These are phyloP conservation scores for Melastoma malabathricum DNA, from an alignment of 345 rosid genomes.

Conservation along the genomic window DNA sequence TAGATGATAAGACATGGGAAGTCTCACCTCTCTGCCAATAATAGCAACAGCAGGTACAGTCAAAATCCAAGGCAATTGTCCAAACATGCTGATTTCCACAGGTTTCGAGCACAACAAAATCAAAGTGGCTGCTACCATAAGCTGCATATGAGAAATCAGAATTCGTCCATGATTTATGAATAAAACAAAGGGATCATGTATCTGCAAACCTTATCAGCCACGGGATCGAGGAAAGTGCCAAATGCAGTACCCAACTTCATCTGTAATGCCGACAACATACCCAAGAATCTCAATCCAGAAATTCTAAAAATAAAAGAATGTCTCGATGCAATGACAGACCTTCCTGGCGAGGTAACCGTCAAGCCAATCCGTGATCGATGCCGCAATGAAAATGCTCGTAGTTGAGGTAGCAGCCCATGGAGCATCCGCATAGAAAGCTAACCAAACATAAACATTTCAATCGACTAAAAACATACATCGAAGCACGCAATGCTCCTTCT, in stretches of 20 bases:
- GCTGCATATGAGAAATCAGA: slow-evolving; percentile 33
- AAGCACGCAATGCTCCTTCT: no score
- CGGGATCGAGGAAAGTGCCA: slow-evolving; percentile 99
- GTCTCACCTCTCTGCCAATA: slow-evolving; percentile 90
- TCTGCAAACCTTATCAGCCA: slow-evolving; percentile 76
- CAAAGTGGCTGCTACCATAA: slow-evolving; percentile 95
- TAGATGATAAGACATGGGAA: neutral
- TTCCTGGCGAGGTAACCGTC: slow-evolving; percentile 95
- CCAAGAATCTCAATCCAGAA: neutral
- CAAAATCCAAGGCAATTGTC: slow-evolving; percentile 62
- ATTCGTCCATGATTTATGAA: neutral
- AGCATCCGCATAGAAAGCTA: slow-evolving; percentile 72
- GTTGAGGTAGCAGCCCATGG: slow-evolving; percentile 89
- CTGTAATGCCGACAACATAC: slow-evolving; percentile 23
- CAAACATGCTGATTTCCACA: slow-evolving; percentile 38
- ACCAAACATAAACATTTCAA: no score
- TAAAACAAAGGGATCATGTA: no score
- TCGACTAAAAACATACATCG: no score
- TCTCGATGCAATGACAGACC: slow-evolving; percentile 23
- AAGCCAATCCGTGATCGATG: slow-evolving; percentile 96
- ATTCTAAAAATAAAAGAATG: neutral
- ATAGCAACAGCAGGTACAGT: slow-evolving; percentile 80
- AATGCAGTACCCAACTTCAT: slow-evolving; percentile 74
- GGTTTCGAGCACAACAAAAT: slow-evolving; percentile 77
- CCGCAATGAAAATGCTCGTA: slow-evolving; percentile 75